Evolutionary conservation across 75 land plant genomes (phyloP).

Genomic region (Chamaecyparis obtusa): DNA sequence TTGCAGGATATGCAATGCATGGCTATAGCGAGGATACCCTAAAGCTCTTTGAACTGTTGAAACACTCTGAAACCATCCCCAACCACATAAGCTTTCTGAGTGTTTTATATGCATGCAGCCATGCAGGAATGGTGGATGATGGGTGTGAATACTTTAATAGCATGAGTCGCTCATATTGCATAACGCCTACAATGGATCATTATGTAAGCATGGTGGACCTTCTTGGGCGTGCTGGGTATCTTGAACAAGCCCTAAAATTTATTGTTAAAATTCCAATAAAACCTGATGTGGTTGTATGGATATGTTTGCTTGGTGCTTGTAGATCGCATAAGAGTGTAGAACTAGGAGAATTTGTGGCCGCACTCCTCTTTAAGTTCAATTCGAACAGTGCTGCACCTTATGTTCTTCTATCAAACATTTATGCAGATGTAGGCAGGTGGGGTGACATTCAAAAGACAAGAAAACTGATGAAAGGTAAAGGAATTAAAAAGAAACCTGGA

Average conservation of each 20-base stretch:
- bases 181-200: slow-evolving; percentile 44
- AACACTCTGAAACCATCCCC: slow-evolving; percentile 9
- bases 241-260: slow-evolving; percentile 22
- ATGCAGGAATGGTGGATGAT: slow-evolving; percentile 47
- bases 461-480: no score
- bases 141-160: slow-evolving; percentile 40
- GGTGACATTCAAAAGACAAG: no score
- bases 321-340: background rate
- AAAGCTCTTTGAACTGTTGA: slow-evolving; percentile 2
- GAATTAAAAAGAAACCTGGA: no score
- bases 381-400: background rate
- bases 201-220: slow-evolving; percentile 7
- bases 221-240: no score
- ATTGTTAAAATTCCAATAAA: slow-evolving; percentile 16
- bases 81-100: slow-evolving; percentile 13
- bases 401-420: background rate
- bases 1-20: slow-evolving; percentile 18
- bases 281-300: slow-evolving; percentile 1
- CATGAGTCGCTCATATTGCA: slow-evolving; percentile 38
- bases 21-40: slow-evolving; percentile 11
- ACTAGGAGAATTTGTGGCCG: background rate
- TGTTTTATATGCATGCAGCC: slow-evolving; percentile 22
- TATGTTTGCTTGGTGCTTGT: background rate
- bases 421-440: background rate
- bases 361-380: background rate